Evolutionary conservation across 805 yeast species (phyloP), one percentile per base, ranked within the genome.

Genomic region (Candida argentea): DNA sequence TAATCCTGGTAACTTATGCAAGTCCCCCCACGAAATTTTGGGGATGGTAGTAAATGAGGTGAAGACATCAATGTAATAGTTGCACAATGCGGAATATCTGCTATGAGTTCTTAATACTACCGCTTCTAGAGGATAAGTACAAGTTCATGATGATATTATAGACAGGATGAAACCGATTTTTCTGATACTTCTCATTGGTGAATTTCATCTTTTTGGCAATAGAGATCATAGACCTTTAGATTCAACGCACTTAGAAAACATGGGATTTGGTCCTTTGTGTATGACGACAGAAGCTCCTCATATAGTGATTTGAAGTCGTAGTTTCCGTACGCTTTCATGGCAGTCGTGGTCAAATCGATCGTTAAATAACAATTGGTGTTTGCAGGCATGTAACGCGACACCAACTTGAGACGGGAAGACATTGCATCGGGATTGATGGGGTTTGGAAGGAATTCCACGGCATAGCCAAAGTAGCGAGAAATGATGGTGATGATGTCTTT

Each of bases 201-300:
- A n/a, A n/a, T n/a, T n/a, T n/a, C n/a, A n/a, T 24, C 8, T 24
- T 24, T 6, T 24, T 24, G 15, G 17, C 17, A 12, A n/a, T 14
- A 24, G 25, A 25, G 12, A 28, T 78, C 80, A 54, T 70, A 76
- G 10, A 84, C 48, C 44, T 71, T 77, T 30, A 85, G 55, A 24
- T 74, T 81, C 35, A 85, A 53, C 1, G 87, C 84, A 33, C 87
- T 76, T 30, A 85, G 55, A 38, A 85, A 78, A 37, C 93, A 79
- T 0, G 91, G 81, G 10, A 83, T 70, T 39, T 81, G 84, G 16
- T 67, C 68, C 37, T 73, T 70, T 2, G 81, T 70, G 86, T 91
- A 83, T 33, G 69, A 67, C 6, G 65, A 52, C 10, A 80, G 64
- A 33, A 83, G 58, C 26, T 70, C 66, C 34, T 70, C 69, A 34